phyloP scores from a whole-genome alignment of 2,329 filamentous ascomycete genomes.

The Verticillium dahliae region DNA sequence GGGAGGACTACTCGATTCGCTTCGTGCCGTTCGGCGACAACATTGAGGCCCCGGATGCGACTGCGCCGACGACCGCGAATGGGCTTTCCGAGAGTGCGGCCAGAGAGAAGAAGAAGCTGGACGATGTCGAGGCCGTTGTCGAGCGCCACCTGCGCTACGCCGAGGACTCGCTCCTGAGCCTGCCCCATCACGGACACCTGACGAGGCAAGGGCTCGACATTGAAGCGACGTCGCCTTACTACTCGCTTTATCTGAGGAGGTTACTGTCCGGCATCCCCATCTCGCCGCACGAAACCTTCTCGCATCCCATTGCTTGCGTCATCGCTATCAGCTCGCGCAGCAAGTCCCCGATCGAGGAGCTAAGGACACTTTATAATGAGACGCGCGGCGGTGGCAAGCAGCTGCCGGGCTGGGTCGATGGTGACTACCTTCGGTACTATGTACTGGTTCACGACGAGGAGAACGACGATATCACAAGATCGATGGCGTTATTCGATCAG shows the following conservation, averaged over 20 bases:
- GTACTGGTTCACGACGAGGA: conserved; percentile 96
- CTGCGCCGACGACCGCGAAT: conserved; percentile 23
- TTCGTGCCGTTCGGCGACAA: conserved; percentile 67
- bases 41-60: conserved; percentile 43
- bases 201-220: conserved; percentile 34
- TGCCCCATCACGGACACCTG: conserved; percentile 28
- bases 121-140: conserved; percentile 73
- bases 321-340: conserved; percentile 93
- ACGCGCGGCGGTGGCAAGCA: conserved; percentile 71
- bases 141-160: conserved; percentile 72
- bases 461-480: conserved; percentile 83
- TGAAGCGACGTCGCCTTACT: conserved; percentile 66
- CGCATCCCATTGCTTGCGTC: conserved; percentile 88
- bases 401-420: conserved; percentile 79
- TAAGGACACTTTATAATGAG: conserved; percentile 76
- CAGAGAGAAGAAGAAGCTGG: conserved; percentile 27
- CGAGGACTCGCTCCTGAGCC: conserved; percentile 49
- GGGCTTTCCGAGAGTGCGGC: conserved; percentile 14
- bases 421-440: conserved; percentile 92
- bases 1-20: conserved; percentile 85
- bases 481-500: conserved; percentile 86
- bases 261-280: conserved; percentile 74
- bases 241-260: conserved; percentile 76
- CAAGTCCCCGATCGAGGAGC: conserved; percentile 73
- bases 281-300: conserved; percentile 84